phyloP scores from a whole-genome alignment of 148 eudicot species.

The Vaccinium darrowii region DNA sequence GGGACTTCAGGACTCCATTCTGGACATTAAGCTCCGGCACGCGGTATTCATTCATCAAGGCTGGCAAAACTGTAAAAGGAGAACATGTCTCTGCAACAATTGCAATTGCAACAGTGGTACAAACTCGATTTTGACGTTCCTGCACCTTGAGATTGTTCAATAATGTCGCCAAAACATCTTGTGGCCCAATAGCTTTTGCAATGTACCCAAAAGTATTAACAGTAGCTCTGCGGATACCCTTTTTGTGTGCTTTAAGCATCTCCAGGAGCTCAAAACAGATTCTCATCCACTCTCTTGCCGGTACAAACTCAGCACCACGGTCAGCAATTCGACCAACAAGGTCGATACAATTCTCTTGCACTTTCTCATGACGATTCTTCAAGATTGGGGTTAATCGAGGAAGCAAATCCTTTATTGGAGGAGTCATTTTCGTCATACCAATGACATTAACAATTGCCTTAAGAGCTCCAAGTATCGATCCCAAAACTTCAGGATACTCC shows the following conservation, averaged over 20 bases:
- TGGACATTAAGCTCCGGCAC: constrained; percentile 96
- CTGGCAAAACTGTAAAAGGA: constrained; percentile 90
- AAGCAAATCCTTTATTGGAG: constrained; percentile 91
- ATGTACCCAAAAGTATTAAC: constrained; percentile 96
- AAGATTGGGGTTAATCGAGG: constrained; percentile 86
- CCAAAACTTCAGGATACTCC: constrained; percentile 95
- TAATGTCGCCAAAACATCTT: constrained; percentile 84
- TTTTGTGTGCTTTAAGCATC: constrained; percentile 98
- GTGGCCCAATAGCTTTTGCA: constrained; percentile 97
- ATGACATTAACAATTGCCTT: constrained; percentile 94
- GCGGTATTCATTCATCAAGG: constrained; percentile 94
- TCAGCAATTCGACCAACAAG: constrained; percentile 96
- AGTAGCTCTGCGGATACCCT: constrained; percentile 91
- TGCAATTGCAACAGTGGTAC: constrained; percentile 96
- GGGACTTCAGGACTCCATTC: constrained; percentile 86
- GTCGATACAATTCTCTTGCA: constrained; percentile 94
- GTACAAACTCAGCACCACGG: constrained; percentile 95
- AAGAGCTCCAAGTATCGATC: constrained; percentile 88
- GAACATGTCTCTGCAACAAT: constrained; percentile 98
- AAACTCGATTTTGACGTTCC: constrained; percentile 96
- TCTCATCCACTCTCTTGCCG: constrained; percentile 97
- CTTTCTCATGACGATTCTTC: constrained; percentile 96
- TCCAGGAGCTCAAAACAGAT: constrained; percentile 96
- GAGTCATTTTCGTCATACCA: constrained; percentile 99
- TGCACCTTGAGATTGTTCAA: constrained; percentile 92